These are phyloP conservation scores for Suillus fuscotomentosus DNA, from an alignment of 768 basidiomycete genomes.

Conservation along the genomic window DNA sequence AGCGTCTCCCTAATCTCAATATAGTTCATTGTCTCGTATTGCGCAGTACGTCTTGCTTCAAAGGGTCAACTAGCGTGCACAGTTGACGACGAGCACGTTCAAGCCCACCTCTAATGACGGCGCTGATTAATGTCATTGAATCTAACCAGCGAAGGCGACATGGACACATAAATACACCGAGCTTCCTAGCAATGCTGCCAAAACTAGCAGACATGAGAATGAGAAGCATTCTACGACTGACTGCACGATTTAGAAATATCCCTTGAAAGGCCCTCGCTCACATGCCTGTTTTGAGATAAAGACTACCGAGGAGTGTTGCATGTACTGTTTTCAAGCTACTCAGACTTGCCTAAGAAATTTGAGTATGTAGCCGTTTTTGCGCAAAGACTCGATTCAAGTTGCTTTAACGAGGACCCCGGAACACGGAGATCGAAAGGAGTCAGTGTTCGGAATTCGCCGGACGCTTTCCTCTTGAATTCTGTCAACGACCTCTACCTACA, in stretches of 20 bases:
- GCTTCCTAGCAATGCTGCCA: background rate
- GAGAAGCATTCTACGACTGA: background rate
- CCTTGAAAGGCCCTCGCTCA: background rate
- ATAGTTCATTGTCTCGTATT: background rate
- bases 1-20: background rate
- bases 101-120: background rate
- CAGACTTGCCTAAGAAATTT: background rate
- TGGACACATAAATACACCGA: background rate
- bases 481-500: conserved; percentile 27
- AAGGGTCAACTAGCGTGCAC: background rate
- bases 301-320: background rate
- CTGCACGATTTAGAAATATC: background rate
- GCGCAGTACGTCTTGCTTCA: background rate
- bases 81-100: background rate
- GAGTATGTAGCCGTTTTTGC: background rate
- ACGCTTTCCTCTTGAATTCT: conserved; percentile 9
- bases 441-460: background rate
- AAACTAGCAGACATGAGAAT: background rate
- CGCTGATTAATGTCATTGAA: background rate
- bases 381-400: background rate
- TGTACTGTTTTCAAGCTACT: background rate
- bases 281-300: background rate
- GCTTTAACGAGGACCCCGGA: background rate
- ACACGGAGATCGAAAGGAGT: background rate
- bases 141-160: background rate